Evolutionary conservation across 2,329 filamentous ascomycete genomes (phyloP).

Genomic region (Phaeosphaeriaceae sp.): DNA sequence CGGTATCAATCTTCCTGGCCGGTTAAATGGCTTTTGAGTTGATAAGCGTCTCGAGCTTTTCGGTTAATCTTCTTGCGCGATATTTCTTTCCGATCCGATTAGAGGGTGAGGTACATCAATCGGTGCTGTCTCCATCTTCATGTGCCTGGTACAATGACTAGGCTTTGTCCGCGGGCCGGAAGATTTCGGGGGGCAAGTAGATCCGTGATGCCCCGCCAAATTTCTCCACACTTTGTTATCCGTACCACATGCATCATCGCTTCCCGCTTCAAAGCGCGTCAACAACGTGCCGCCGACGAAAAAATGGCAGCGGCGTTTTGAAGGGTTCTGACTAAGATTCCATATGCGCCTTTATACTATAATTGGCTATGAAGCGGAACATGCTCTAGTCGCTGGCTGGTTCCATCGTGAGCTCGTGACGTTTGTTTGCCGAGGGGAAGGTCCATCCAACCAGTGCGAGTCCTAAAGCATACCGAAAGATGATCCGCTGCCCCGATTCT

Average conservation of each 20-base stretch:
- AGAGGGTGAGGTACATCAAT: background rate
- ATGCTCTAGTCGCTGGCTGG: slow-evolving; percentile 12
- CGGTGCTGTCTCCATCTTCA: no score
- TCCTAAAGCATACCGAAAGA: slow-evolving; percentile 39
- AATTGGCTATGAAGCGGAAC: slow-evolving; percentile 10
- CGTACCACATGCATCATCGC: slow-evolving; percentile 25
- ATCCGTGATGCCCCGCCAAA: slow-evolving; percentile 25
- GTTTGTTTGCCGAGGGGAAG: slow-evolving; percentile 41
- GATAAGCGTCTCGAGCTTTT: background rate
- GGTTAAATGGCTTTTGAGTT: no score
- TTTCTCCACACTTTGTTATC: slow-evolving; percentile 29
- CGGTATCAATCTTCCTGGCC: no score
- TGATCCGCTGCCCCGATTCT: slow-evolving; percentile 47
- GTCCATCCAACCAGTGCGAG: slow-evolving; percentile 32
- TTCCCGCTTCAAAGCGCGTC: slow-evolving; percentile 35
- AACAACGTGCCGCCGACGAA: slow-evolving; percentile 1
- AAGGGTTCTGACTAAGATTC: no score
- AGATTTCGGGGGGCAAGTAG: slow-evolving; percentile 26
- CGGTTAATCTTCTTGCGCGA: slow-evolving; percentile 1
- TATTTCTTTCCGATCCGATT: slow-evolving; percentile 3
- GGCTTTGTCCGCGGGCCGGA: slow-evolving; percentile 36
- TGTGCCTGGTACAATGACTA: background rate
- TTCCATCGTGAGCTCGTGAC: slow-evolving; percentile 37
- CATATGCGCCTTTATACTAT: background rate
- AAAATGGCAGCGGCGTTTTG: background rate